phyloP scores from a whole-genome alignment of 2,329 filamentous ascomycete genomes.

The Fusarium acutatum region DNA sequence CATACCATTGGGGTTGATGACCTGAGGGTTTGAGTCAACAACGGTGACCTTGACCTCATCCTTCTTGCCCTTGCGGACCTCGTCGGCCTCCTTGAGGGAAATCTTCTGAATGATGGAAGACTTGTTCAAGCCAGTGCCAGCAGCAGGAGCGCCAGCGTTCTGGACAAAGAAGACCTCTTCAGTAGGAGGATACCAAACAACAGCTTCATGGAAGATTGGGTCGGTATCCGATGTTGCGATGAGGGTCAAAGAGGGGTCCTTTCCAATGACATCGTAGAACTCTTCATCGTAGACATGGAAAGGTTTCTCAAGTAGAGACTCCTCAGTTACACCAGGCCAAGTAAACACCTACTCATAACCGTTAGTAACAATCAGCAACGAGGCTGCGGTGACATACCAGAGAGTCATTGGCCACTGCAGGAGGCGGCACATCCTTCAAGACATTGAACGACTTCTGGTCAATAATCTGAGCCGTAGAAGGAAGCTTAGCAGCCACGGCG shows the following conservation, averaged over 20 bases:
- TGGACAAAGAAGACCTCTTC: slow-evolving; percentile 65
- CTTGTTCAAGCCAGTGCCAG: slow-evolving; percentile 60
- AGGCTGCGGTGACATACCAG: slow-evolving; percentile 1
- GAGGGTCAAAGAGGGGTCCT: slow-evolving; percentile 58
- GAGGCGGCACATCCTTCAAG: slow-evolving; percentile 28
- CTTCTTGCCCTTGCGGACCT: slow-evolving; percentile 21
- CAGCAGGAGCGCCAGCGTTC: slow-evolving; percentile 55
- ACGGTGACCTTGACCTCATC: slow-evolving; percentile 53
- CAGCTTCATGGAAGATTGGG: slow-evolving; percentile 64
- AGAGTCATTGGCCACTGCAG: slow-evolving; percentile 25
- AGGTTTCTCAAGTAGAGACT: slow-evolving; percentile 26
- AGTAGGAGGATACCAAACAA: slow-evolving; percentile 58
- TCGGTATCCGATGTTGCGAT: slow-evolving; percentile 56
- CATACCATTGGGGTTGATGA: slow-evolving; percentile 60
- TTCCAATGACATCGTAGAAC: slow-evolving; percentile 59
- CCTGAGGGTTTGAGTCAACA: slow-evolving; percentile 53
- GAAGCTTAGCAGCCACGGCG: slow-evolving; percentile 56
- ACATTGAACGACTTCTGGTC: slow-evolving; percentile 37
- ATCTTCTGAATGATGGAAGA: slow-evolving; percentile 62
- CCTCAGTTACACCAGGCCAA: slow-evolving; percentile 30
- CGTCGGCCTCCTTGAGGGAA: slow-evolving; percentile 52
- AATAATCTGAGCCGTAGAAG: slow-evolving; percentile 31
- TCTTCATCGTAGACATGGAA: slow-evolving; percentile 55
- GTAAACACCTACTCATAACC: background rate
- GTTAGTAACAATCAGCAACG: background rate